These are phyloP conservation scores for Haplosporangium gracile DNA, from an alignment of 192 early-diverging fungal species.

Conservation along the genomic window DNA sequence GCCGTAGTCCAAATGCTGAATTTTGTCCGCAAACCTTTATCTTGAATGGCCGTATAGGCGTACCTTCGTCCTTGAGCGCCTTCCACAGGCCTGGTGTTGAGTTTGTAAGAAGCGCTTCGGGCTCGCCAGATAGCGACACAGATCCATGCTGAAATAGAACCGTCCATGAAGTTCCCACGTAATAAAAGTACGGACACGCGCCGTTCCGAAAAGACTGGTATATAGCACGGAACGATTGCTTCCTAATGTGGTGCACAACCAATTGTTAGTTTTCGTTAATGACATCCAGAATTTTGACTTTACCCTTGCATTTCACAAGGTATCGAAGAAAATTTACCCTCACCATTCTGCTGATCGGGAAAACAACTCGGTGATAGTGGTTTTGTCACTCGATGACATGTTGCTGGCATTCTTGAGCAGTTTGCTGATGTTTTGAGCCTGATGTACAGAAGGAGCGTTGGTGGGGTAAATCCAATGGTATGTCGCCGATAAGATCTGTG, in stretches of 20 bases:
- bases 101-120: slow-evolving; percentile 49
- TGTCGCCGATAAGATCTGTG: slow-evolving; percentile 13
- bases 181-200: slow-evolving; percentile 53
- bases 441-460: slow-evolving; percentile 29
- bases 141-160: slow-evolving; percentile 44
- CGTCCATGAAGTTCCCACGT: slow-evolving; percentile 42
- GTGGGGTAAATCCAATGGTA: slow-evolving; percentile 47
- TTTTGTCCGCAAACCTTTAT: slow-evolving; percentile 21
- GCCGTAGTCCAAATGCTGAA: neutral
- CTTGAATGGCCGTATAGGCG: neutral
- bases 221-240: slow-evolving; percentile 40
- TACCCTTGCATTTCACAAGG: neutral
- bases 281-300: neutral
- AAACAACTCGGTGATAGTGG: slow-evolving; percentile 33
- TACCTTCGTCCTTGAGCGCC: slow-evolving; percentile 42
- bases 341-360: slow-evolving; percentile 46
- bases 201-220: slow-evolving; percentile 43
- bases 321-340: neutral
- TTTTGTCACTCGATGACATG: slow-evolving; percentile 32
- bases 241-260: slow-evolving; percentile 16
- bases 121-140: slow-evolving; percentile 32
- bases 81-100: slow-evolving; percentile 52
- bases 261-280: neutral
- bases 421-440: slow-evolving; percentile 42
- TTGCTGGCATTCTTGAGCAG: slow-evolving; percentile 30